Evolutionary conservation across 305 asterid genomes (phyloP).

Genomic region (Fraxinus xanthoxyloides): DNA sequence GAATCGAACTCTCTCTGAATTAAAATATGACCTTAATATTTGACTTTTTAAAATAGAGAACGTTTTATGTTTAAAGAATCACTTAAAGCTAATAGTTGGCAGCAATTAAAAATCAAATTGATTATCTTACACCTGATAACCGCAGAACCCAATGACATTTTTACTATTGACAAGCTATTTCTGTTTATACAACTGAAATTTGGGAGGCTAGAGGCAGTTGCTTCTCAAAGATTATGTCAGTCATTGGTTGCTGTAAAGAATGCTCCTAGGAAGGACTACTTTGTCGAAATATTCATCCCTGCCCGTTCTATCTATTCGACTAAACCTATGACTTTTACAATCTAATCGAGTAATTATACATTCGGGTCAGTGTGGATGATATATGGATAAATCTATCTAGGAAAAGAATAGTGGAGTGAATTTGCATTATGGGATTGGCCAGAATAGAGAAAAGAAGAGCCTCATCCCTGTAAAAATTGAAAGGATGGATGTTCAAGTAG

Average conservation of each 20-base stretch:
- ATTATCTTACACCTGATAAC: not conserved
- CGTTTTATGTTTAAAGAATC: too few species aligned
- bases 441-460: conserved; percentile 19
- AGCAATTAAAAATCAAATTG: not conserved
- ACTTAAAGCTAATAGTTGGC: too few species aligned
- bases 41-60: too few species aligned
- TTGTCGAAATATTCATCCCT: conserved; percentile 24
- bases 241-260: conserved; percentile 27
- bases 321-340: conserved; percentile 49
- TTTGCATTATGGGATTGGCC: conserved; percentile 33
- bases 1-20: too few species aligned
- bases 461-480: conserved; percentile 60
- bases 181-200: conserved; percentile 20
- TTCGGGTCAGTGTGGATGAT: conserved; percentile 30
- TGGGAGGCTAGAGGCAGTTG: conserved; percentile 15
- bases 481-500: conserved; percentile 62
- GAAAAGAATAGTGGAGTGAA: conserved; percentile 21
- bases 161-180: conserved; percentile 22
- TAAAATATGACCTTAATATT: too few species aligned
- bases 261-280: conserved; percentile 5
- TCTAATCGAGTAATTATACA: conserved; percentile 35
- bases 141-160: not conserved
- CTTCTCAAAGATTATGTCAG: conserved; percentile 21
- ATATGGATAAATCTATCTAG: conserved; percentile 21
- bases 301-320: conserved; percentile 40